Conservation (phyloP, 371 early-diverging fungal species). For the Mucor piriformis region DNA sequence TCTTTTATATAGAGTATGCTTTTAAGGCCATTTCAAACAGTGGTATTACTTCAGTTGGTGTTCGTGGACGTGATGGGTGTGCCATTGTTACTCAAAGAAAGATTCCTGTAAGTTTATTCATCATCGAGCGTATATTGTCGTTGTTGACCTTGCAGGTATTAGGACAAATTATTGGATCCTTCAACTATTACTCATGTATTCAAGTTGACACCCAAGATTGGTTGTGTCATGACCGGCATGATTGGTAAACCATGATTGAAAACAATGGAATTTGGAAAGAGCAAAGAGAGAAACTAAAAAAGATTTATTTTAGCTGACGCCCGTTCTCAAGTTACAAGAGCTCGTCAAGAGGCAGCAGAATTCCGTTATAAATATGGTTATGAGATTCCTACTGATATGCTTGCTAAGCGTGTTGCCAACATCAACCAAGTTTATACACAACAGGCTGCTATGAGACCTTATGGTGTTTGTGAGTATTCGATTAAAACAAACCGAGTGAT, state of each 20-base stretch:
- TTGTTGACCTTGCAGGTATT: no score
- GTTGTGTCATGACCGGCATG: conserved; percentile 98
- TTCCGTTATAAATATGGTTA: conserved; percentile 98
- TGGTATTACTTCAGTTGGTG: conserved; percentile 93
- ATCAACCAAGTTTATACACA: conserved; percentile 99
- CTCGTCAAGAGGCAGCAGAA: conserved; percentile 96
- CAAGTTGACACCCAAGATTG: conserved; percentile 91
- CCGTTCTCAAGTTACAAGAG: conserved; percentile 89
- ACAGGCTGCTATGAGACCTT: conserved; percentile 97
- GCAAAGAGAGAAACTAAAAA: background rate
- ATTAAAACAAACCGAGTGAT: no score
- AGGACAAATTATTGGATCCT: conserved; percentile 97
- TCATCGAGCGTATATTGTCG: no score
- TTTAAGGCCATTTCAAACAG: conserved; percentile 98
- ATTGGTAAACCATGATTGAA: conserved; percentile 78
- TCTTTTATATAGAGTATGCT: conserved; percentile 86
- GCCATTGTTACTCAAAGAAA: conserved; percentile 97
- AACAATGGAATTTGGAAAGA: background rate
- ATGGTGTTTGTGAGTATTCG: conserved; percentile 92
- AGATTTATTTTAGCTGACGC: conserved; percentile 81
- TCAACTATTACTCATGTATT: conserved; percentile 92
- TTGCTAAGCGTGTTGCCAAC: conserved; percentile 96
- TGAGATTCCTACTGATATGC: conserved; percentile 94
- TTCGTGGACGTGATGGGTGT: conserved; percentile 91
- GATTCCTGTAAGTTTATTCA: conserved; percentile 80